Percentiles rank a stretch among this genome's conserved stretches.
Evolutionary conservation across 2,329 filamentous ascomycete genomes (phyloP).

Genomic region (Niveomyces coronatus): DNA sequence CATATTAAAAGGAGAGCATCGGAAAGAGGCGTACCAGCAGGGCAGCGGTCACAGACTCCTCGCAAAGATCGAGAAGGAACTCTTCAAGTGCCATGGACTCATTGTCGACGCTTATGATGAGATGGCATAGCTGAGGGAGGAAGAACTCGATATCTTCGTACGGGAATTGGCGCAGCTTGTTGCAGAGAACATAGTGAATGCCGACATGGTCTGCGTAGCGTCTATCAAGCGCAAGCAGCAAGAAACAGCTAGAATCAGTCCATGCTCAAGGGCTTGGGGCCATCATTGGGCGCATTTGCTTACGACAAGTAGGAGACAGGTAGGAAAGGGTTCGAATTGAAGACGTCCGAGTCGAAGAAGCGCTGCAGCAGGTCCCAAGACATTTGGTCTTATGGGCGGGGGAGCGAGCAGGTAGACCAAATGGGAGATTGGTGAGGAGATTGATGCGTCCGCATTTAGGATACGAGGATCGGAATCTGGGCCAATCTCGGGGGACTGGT

Average conservation of each 20-base stretch:
- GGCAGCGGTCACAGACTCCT: constrained; percentile 77
- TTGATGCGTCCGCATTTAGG: constrained; percentile 8
- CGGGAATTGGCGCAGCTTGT: constrained; percentile 78
- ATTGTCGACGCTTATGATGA: constrained; percentile 80
- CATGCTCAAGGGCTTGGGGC: background rate
- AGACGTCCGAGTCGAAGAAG: constrained; percentile 89
- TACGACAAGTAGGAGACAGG: constrained; percentile 83
- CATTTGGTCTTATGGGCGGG: constrained; percentile 38
- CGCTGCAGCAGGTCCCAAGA: constrained; percentile 83
- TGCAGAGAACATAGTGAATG: constrained; percentile 81
- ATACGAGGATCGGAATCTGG: no score
- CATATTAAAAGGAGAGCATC: background rate
- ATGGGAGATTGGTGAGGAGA: background rate
- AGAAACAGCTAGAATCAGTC: constrained; percentile 1
- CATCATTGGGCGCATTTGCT: constrained; percentile 29
- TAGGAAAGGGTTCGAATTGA: constrained; percentile 83
- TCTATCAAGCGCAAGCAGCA: constrained; percentile 33
- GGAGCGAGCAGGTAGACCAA: constrained; percentile 9
- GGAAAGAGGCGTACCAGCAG: constrained; percentile 49
- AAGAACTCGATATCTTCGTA: constrained; percentile 93
- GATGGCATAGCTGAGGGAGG: constrained; percentile 76
- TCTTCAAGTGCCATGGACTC: constrained; percentile 87
- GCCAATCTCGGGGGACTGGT: no score
- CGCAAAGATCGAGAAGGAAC: constrained; percentile 75
- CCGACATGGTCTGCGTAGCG: constrained; percentile 84